Conservation (phyloP, 129 eudicot species). For the Calendula officinalis region DNA sequence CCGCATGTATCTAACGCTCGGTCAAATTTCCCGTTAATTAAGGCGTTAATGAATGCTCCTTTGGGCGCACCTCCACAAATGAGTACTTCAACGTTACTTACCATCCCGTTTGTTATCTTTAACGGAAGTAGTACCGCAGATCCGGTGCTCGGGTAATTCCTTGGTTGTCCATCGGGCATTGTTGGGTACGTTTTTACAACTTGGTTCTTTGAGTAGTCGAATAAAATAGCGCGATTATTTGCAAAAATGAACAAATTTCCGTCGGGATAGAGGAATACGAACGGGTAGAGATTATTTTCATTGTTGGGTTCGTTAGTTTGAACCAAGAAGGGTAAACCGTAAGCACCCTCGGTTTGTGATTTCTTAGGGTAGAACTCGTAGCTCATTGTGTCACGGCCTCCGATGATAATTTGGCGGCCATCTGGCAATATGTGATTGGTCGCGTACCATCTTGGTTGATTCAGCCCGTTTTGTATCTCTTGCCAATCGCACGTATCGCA, state of each 20-base stretch:
- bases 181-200: constrained; percentile 16
- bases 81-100: not conserved
- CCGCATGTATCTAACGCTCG: constrained; percentile 7
- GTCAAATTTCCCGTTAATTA: not conserved
- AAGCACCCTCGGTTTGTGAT: not conserved
- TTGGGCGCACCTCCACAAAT: constrained; percentile 17
- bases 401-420: constrained; percentile 20
- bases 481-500: constrained; percentile 24
- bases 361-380: constrained; percentile 24
- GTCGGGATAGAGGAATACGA: constrained; percentile 16
- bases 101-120: not conserved
- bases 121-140: constrained; percentile 13
- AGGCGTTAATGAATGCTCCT: constrained; percentile 13
- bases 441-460: constrained; percentile 28
- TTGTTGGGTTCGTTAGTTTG: constrained; percentile 1
- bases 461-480: constrained; percentile 21
- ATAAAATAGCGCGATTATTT: constrained; percentile 6
- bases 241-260: constrained; percentile 14
- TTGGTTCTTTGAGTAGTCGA: constrained; percentile 11
- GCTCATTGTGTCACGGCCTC: constrained; percentile 17
- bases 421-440: constrained; percentile 26
- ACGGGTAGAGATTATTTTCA: constrained; percentile 17
- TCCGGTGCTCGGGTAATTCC: constrained; percentile 13
- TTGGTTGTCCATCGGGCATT: constrained; percentile 18
- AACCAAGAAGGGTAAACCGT: constrained; percentile 14